These are phyloP conservation scores for Solanum ossicruentum DNA, from an alignment of 257 asterid genomes.

Conservation along the genomic window DNA sequence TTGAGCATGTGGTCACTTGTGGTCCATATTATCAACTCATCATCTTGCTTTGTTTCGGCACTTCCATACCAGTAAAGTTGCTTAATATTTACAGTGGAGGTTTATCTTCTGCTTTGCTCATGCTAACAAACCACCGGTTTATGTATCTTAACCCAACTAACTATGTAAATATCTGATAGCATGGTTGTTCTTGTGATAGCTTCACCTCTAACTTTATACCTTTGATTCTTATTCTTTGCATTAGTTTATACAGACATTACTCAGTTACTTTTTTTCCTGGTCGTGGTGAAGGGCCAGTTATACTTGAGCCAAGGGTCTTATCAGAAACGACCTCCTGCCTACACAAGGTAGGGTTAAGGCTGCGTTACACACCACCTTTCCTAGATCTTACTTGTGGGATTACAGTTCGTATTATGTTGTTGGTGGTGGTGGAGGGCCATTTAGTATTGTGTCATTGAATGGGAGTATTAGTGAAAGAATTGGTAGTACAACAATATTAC, in stretches of 20 bases:
- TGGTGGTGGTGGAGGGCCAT: background rate
- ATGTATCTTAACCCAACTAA: background rate
- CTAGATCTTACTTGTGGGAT: background rate
- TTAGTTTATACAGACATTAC: background rate
- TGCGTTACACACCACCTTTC: background rate
- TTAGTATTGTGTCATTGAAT: background rate
- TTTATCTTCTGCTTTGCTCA: background rate
- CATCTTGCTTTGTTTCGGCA: background rate
- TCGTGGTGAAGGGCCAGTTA: background rate
- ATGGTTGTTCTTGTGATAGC: background rate
- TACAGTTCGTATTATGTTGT: background rate
- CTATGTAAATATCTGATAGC: background rate
- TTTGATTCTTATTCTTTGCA: background rate
- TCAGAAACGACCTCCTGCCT: background rate
- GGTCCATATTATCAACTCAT: background rate
- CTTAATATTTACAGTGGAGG: background rate
- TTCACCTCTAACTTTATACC: background rate
- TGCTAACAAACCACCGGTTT: background rate
- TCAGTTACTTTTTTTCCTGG: background rate
- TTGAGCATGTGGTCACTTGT: background rate
- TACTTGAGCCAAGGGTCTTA: background rate
- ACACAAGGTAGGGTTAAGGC: background rate
- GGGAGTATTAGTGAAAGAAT: background rate
- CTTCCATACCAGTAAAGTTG: background rate
- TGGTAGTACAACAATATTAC: too few species aligned